These are phyloP conservation scores for Escovopsis sp. DNA, from an alignment of 2,329 filamentous ascomycete species.

Conservation along the genomic window DNA sequence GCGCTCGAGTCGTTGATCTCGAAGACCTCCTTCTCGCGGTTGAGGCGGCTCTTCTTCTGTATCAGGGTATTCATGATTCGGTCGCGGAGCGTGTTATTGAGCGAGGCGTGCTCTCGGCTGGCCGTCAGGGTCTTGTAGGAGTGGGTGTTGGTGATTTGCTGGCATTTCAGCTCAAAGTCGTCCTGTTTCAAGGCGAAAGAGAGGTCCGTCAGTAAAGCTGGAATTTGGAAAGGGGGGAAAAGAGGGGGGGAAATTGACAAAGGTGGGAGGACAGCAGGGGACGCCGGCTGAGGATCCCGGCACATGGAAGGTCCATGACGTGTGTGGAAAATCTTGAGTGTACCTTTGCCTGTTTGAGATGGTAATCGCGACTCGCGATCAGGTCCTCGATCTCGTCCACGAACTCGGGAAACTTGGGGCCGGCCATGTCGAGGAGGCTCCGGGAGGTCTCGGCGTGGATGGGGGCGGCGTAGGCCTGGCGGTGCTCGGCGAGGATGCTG, in stretches of 20 bases:
- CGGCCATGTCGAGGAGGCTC: slow-evolving; percentile 57
- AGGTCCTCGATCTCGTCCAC: slow-evolving; percentile 75
- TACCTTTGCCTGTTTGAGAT: slow-evolving; percentile 70
- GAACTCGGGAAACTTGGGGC: slow-evolving; percentile 73
- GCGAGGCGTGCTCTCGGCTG: slow-evolving; percentile 42
- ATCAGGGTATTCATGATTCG: slow-evolving; percentile 51
- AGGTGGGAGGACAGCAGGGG: no score
- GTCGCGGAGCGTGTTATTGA: slow-evolving; percentile 46
- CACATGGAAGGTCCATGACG: no score
- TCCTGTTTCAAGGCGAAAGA: no score
- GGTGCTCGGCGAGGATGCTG: slow-evolving; percentile 42
- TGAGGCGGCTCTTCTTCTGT: slow-evolving; percentile 47
- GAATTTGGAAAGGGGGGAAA: neutral
- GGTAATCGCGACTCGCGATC: slow-evolving; percentile 73
- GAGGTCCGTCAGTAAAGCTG: no score
- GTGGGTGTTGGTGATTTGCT: slow-evolving; percentile 43
- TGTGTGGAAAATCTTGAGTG: no score
- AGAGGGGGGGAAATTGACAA: neutral
- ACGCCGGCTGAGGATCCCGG: no score
- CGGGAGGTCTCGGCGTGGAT: slow-evolving; percentile 28
- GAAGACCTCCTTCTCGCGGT: slow-evolving; percentile 51
- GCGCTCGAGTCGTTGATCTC: slow-evolving; percentile 53
- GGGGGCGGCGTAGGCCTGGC: slow-evolving; percentile 26
- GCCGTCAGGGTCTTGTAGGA: slow-evolving; percentile 48
- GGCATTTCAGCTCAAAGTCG: slow-evolving; percentile 46